These are phyloP conservation scores for Aureobasidium vineae DNA, from an alignment of 2,329 filamentous ascomycete species.

Conservation along the genomic window DNA sequence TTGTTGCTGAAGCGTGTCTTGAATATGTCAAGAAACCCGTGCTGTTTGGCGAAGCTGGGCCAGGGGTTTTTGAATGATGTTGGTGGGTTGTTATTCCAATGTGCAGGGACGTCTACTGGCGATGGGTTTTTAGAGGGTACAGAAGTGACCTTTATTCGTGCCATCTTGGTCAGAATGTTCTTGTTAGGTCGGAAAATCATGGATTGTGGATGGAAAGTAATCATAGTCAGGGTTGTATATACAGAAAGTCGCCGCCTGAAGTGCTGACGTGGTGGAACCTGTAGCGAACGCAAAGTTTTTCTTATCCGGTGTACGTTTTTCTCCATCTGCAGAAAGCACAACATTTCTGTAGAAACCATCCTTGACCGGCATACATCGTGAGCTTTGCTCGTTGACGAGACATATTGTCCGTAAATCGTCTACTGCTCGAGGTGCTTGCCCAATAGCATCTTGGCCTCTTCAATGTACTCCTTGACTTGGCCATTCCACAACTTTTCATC, in stretches of 20 bases:
- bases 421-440: constrained; percentile 14
- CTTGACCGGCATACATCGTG: not conserved
- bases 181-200: no score
- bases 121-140: constrained; percentile 2
- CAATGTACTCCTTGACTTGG: constrained; percentile 26
- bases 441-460: constrained; percentile 25
- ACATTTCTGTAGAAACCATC: no score
- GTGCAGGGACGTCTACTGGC: constrained; percentile 32
- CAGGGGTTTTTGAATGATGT: constrained; percentile 52
- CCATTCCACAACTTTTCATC: constrained; percentile 26
- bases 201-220: not conserved
- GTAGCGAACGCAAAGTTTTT: not conserved
- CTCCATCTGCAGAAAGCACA: no score
- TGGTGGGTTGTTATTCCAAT: constrained; percentile 47
- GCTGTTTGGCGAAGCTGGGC: constrained; percentile 42
- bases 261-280: not conserved
- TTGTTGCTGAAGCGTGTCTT: constrained; percentile 42
- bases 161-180: not conserved
- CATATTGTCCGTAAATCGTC: no score
- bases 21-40: constrained; percentile 35
- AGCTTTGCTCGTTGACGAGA: no score
- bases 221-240: not conserved
- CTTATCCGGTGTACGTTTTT: not conserved
- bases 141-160: not conserved
- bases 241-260: constrained; percentile 1